These are phyloP conservation scores for Monosporascus sp. DNA, from an alignment of 2,329 filamentous ascomycete genomes.

Conservation along the genomic window DNA sequence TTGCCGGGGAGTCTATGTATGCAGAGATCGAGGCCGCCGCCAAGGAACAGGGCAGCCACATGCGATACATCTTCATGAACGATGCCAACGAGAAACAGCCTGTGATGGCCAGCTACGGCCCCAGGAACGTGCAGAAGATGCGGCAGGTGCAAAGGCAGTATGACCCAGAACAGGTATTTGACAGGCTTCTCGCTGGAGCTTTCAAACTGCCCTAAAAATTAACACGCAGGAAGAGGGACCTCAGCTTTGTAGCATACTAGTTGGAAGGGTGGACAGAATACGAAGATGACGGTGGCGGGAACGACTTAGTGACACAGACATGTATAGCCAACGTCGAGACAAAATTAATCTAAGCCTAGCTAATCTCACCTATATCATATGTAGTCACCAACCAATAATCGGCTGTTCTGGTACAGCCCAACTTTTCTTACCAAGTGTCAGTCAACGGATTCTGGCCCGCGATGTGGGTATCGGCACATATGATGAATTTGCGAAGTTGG, in stretches of 20 bases:
- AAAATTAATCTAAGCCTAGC: no score
- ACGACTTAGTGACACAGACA: no score
- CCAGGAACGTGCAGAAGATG: background rate
- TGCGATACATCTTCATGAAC: constrained; percentile 1
- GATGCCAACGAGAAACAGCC: background rate
- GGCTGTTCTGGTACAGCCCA: no score
- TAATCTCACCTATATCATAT: no score
- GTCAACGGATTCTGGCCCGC: no score
- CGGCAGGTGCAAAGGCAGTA: background rate
- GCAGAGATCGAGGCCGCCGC: constrained; percentile 1
- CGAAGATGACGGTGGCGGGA: no score
- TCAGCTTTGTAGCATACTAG: background rate
- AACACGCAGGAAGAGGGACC: background rate
- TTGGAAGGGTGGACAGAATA: no score
- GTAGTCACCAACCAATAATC: no score
- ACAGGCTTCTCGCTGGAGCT: background rate
- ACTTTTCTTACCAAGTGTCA: no score
- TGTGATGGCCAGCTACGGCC: background rate
- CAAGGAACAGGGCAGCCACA: background rate
- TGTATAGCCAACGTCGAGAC: no score
- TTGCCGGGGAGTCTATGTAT: background rate
- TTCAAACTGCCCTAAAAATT: background rate
- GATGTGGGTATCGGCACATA: no score
- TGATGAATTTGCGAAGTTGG: no score
- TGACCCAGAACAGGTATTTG: background rate